Percentiles rank a stretch among this genome's conserved stretches.
These are phyloP conservation scores for Candida argentea DNA, from an alignment of 805 yeast species.

Conservation along the genomic window DNA sequence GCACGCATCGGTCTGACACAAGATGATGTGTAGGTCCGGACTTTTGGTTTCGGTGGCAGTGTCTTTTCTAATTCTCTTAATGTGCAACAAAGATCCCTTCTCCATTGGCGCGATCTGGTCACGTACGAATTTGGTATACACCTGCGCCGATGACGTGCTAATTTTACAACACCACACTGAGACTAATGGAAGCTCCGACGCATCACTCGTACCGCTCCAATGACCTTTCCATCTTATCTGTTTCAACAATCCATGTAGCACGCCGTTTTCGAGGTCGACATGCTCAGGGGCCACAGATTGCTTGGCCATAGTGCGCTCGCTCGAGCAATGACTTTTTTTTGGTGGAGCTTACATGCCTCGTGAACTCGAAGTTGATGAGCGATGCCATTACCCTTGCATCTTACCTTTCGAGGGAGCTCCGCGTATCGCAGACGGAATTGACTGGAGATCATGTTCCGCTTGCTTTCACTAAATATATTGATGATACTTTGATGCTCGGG, in stretches of 20 bases:
- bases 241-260: constrained; percentile 33
- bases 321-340: too few species aligned
- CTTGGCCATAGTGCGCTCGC: too few species aligned
- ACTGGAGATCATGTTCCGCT: too few species aligned
- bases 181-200: constrained; percentile 20
- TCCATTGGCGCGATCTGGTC: constrained; percentile 19
- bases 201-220: constrained; percentile 7
- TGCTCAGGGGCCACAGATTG: too few species aligned
- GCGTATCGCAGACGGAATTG: too few species aligned
- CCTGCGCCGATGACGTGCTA: constrained; percentile 24
- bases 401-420: too few species aligned
- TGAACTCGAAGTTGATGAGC: too few species aligned
- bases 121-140: constrained; percentile 15
- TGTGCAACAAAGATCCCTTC: constrained; percentile 22
- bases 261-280: constrained; percentile 38
- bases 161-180: constrained; percentile 42
- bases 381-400: too few species aligned
- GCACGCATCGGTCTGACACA: constrained; percentile 35
- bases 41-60: too few species aligned
- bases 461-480: too few species aligned
- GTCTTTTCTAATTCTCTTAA: constrained; percentile 43
- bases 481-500: too few species aligned
- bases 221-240: constrained; percentile 28
- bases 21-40: constrained; percentile 24
- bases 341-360: too few species aligned